These are phyloP conservation scores for Moricandia moricandioides DNA, from an alignment of 345 rosid species.

Conservation along the genomic window DNA sequence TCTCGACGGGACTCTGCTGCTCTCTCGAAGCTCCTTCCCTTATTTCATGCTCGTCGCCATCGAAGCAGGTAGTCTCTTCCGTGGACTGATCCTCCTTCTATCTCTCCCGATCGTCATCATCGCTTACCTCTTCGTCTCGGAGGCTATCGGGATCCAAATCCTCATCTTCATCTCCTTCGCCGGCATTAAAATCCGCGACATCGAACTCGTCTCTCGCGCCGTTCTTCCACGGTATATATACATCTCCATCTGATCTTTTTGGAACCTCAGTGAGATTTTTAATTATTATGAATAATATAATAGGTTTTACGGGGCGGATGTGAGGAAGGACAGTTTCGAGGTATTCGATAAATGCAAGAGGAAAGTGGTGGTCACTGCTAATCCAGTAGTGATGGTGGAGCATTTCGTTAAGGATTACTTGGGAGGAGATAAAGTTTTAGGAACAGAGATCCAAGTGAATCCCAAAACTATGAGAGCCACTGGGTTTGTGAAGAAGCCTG, in stretches of 20 bases:
- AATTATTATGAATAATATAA: neutral
- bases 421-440: constrained; percentile 83
- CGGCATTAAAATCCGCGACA: constrained; percentile 88
- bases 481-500: constrained; percentile 84
- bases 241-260: neutral
- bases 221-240: constrained; percentile 69
- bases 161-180: constrained; percentile 82
- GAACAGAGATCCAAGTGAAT: constrained; percentile 92
- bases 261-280: neutral
- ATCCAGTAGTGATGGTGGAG: constrained; percentile 94
- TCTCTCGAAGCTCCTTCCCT: constrained; percentile 79
- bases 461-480: constrained; percentile 83
- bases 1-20: constrained; percentile 86
- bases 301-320: constrained; percentile 92
- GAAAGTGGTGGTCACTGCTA: constrained; percentile 96
- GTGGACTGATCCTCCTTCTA: constrained; percentile 73
- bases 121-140: constrained; percentile 82
- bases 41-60: constrained; percentile 92
- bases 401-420: constrained; percentile 85
- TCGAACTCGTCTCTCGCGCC: constrained; percentile 90
- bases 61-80: constrained; percentile 89
- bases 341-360: constrained; percentile 82
- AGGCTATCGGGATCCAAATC: constrained; percentile 84
- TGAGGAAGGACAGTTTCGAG: constrained; percentile 77
- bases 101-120: constrained; percentile 72